Conservation (phyloP, 2,329 filamentous ascomycete species). For the Neoascochyta sp. region DNA sequence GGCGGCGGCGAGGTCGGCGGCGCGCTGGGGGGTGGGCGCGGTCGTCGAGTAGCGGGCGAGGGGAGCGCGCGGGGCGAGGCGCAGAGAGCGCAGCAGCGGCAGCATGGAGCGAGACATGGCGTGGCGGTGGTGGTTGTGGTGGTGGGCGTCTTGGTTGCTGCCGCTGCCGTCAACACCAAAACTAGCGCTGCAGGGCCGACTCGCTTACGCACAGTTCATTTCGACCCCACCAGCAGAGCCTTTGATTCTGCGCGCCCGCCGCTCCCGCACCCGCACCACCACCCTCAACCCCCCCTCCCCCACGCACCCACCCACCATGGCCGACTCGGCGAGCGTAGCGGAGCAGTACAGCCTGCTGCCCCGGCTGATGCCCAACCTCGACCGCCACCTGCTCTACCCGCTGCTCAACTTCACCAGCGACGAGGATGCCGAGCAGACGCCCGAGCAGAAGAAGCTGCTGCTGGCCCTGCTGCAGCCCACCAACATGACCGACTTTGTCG, state of each 20-base stretch:
- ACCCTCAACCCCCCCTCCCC: constrained; percentile 5
- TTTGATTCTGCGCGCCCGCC: constrained; percentile 12
- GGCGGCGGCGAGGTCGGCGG: constrained; percentile 31
- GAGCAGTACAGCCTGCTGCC: constrained; percentile 78
- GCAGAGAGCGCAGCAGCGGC: no score
- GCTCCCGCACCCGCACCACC: constrained; percentile 6
- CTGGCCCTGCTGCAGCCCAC: constrained; percentile 93
- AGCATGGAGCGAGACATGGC: constrained; percentile 1
- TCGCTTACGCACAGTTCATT: constrained; percentile 39
- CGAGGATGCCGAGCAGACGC: constrained; percentile 70
- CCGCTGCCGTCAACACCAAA: constrained; percentile 27
- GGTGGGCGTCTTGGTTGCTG: constrained; percentile 18
- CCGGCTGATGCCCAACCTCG: constrained; percentile 85
- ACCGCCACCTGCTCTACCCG: constrained; percentile 94
- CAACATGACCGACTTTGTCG: constrained; percentile 98
- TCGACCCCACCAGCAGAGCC: constrained; percentile 18
- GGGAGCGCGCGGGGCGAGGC: no score
- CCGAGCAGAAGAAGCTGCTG: constrained; percentile 78
- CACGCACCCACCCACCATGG: constrained; percentile 29
- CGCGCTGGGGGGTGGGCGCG: constrained; percentile 21
- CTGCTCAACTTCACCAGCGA: constrained; percentile 87
- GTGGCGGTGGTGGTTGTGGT: constrained; percentile 2
- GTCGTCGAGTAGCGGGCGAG: constrained; percentile 13
- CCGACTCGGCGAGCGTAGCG: constrained; percentile 50
- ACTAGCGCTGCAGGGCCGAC: constrained; percentile 35